Base-by-base conservation (phyloP, 495 filamentous ascomycete species). In the Hyaloscypha hepaticicola region DNA sequence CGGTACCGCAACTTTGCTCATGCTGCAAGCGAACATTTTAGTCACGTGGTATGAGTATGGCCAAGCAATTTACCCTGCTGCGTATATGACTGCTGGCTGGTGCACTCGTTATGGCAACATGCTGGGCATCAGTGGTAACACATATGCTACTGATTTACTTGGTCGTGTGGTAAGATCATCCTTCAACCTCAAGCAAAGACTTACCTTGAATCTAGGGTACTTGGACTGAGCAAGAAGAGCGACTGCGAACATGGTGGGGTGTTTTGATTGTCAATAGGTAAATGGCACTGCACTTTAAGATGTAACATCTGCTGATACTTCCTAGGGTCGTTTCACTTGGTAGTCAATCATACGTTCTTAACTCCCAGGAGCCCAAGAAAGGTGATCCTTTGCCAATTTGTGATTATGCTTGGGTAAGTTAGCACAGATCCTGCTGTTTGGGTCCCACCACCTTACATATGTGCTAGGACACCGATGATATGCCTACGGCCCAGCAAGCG, bases 151-250 rank as follows among this genome's bases (percentile, higher is more conserved):
- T 25, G 60, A 70, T 28, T 70, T 80, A 53, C 69, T 82, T n/a
- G 76, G 75, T 6, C 59, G 60, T 12, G 55, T 66, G 34, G 75
- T 77, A 26, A 22, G 22, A 45, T 19, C 12, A 45, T 45, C 56
- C 19, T 55, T 31, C 12, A 31, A 0, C 11, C 48, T 34, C 24
- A 24, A 22, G 34, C 48, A 21, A 38, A 63, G 29, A 21, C n/a
- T 50, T 31, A 57, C 11, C 22, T 16, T 19, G 24, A 7, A 38
- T 59, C 33, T 53, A 76, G 72, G 66, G 61, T 7, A 80, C 78
- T 0, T 81, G 79, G 81, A 77, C 75, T 0, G 82, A 85, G 62
- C 68, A 73, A 9, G 82, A 85, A 65, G 82, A 85, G 66, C 66
- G 80, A 9, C 65, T 74, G 24, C 56, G 82, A 52, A 74, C 76